Conservation (phyloP, 768 basidiomycete genomes). For the Lentinula raphanica region DNA sequence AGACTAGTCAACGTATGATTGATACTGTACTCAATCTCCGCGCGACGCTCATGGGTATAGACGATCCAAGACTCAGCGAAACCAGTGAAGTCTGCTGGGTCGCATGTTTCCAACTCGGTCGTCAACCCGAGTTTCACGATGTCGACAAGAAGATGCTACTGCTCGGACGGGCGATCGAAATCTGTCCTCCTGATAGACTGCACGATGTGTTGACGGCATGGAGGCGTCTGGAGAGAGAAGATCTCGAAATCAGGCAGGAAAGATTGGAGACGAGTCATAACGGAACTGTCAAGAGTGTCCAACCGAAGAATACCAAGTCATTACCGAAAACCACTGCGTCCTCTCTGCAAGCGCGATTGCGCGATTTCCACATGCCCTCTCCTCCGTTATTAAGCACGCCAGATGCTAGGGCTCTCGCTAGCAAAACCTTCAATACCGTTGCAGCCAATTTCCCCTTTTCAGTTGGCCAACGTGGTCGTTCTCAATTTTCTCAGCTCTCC, state of each 20-base stretch:
- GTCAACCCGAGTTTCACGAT: conserved; percentile 72
- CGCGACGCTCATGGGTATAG: conserved; percentile 21
- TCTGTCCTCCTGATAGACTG: conserved; percentile 80
- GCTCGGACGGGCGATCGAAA: conserved; percentile 75
- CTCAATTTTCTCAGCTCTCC: conserved; percentile 27
- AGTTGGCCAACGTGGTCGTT: conserved; percentile 36
- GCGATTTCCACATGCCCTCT: conserved; percentile 63
- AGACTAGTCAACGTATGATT: conserved; percentile 69
- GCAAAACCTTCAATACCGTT: conserved; percentile 71
- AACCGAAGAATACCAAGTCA: conserved; percentile 8
- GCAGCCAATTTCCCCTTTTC: conserved; percentile 73
- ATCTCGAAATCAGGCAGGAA: conserved; percentile 46
- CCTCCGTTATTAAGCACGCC: conserved; percentile 67
- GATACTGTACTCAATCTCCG: conserved; percentile 50
- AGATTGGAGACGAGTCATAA: conserved; percentile 24
- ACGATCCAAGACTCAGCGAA: conserved; percentile 44
- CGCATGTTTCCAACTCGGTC: conserved; percentile 82
- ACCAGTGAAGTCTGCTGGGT: conserved; percentile 87
- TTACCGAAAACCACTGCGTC: conserved; percentile 32
- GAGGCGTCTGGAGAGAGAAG: conserved; percentile 69
- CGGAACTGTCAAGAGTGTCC: conserved; percentile 10
- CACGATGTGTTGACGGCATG: conserved; percentile 74
- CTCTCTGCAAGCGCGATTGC: conserved; percentile 57
- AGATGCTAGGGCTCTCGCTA: conserved; percentile 77
- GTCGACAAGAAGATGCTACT: conserved; percentile 60